phyloP scores from a whole-genome alignment of 371 early-diverging fungal species.

The Phascolomyces articulosus region DNA sequence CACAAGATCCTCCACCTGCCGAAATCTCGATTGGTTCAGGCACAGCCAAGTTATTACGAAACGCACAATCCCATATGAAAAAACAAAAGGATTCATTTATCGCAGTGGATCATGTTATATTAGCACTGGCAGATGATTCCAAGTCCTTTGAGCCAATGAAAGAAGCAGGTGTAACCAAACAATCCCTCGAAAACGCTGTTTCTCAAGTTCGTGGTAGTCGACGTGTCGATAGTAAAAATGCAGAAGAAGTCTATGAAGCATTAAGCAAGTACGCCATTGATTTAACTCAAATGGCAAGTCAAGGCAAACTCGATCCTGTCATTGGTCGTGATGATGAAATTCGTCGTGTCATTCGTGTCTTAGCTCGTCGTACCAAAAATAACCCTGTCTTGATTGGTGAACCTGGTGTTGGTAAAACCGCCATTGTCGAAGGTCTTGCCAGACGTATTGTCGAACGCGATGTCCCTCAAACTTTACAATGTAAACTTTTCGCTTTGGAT shows the following conservation, averaged over 20 bases:
- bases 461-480: constrained; percentile 88
- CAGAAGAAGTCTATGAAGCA: constrained; percentile 86
- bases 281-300: constrained; percentile 76
- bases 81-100: constrained; percentile 86
- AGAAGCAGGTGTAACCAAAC: constrained; percentile 73
- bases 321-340: constrained; percentile 92
- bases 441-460: constrained; percentile 95
- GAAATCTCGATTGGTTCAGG: constrained; percentile 69
- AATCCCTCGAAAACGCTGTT: constrained; percentile 78
- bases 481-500: constrained; percentile 92
- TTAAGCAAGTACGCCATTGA: constrained; percentile 95
- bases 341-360: constrained; percentile 80
- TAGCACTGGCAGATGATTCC: constrained; percentile 76
- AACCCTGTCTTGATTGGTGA: constrained; percentile 91
- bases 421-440: constrained; percentile 96
- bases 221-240: constrained; percentile 82
- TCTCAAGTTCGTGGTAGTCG: constrained; percentile 83
- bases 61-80: constrained; percentile 78
- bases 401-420: constrained; percentile 92
- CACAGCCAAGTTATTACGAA: constrained; percentile 64
- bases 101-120: constrained; percentile 86
- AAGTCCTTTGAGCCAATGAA: constrained; percentile 64
- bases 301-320: constrained; percentile 84
- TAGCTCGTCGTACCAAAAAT: constrained; percentile 86
- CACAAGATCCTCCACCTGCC: constrained; percentile 87